Conservation (phyloP, 179 eudicot species). For the Nepenthes alata region DNA sequence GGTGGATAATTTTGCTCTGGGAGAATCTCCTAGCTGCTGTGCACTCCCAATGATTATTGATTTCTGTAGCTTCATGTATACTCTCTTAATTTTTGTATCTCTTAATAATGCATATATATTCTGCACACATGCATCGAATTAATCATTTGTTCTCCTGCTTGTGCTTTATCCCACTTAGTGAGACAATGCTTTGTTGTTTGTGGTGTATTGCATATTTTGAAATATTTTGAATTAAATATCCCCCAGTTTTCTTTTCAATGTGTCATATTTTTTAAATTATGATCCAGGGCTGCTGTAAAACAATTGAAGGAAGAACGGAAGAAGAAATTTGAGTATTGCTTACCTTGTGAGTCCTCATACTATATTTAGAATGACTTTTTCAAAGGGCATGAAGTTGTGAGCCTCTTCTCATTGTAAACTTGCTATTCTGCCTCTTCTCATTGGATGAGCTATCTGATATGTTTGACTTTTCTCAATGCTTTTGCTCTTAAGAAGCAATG, state of each 20-base stretch:
- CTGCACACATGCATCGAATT: no score
- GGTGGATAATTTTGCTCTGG: no score
- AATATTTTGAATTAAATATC: no score
- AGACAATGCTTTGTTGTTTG: no score
- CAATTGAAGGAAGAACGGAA: constrained; percentile 73
- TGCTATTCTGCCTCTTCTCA: background rate
- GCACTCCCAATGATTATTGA: no score
- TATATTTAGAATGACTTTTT: background rate
- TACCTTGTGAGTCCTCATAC: constrained; percentile 64
- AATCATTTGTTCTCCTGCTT: no score
- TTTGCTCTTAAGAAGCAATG: background rate
- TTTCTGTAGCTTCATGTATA: no score
- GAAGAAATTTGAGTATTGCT: constrained; percentile 85
- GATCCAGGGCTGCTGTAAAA: constrained; percentile 65
- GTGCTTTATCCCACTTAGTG: no score
- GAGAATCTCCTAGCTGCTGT: no score
- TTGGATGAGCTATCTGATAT: background rate
- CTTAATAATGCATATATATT: no score
- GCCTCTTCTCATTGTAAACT: background rate
- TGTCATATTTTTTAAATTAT: background rate
- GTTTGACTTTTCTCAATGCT: background rate
- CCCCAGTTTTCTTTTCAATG: background rate
- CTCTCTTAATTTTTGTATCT: no score
- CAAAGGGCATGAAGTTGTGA: no score
- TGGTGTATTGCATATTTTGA: background rate